phyloP scores from a whole-genome alignment of 1,139 yeast genomes.

The Blastobotrys apis region DNA sequence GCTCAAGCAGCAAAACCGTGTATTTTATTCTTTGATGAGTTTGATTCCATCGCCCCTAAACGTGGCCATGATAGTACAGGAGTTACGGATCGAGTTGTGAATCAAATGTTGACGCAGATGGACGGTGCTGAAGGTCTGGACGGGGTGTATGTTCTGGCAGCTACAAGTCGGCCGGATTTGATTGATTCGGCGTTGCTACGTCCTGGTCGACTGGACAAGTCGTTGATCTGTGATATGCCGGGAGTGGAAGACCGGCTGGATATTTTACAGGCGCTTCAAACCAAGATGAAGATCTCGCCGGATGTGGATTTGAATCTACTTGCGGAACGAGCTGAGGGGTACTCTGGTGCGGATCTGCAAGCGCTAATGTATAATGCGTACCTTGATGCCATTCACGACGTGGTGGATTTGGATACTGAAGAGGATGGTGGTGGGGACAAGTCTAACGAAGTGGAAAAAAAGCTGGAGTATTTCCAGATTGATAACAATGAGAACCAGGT shows the following conservation, averaged over 20 bases:
- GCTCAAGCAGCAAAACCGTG: conserved; percentile 96
- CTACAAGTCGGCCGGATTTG: conserved; percentile 91
- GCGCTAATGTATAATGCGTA: conserved; percentile 91
- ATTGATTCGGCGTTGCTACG: conserved; percentile 92
- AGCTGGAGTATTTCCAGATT: conserved; percentile 38
- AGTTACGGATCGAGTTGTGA: conserved; percentile 95
- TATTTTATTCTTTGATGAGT: conserved; percentile 89
- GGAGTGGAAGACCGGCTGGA: conserved; percentile 63
- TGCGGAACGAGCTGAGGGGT: conserved; percentile 65
- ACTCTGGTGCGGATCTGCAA: conserved; percentile 93
- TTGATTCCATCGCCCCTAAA: conserved; percentile 95
- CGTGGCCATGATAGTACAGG: conserved; percentile 98
- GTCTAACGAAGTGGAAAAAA: conserved; percentile 14
- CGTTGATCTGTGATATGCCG: conserved; percentile 88
- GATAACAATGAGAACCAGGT: conserved; percentile 17
- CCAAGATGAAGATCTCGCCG: conserved; percentile 34
- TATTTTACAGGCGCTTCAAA: conserved; percentile 60
- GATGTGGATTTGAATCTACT: conserved; percentile 54
- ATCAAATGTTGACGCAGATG: conserved; percentile 96
- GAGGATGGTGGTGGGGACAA: conserved; percentile 26
- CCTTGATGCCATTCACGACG: conserved; percentile 81
- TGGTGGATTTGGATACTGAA: conserved; percentile 40
- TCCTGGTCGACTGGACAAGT: conserved; percentile 93
- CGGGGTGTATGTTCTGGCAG: conserved; percentile 95
- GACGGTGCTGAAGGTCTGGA: conserved; percentile 98